Conservation (phyloP, 768 basidiomycete species). For the Calocybe indica region DNA sequence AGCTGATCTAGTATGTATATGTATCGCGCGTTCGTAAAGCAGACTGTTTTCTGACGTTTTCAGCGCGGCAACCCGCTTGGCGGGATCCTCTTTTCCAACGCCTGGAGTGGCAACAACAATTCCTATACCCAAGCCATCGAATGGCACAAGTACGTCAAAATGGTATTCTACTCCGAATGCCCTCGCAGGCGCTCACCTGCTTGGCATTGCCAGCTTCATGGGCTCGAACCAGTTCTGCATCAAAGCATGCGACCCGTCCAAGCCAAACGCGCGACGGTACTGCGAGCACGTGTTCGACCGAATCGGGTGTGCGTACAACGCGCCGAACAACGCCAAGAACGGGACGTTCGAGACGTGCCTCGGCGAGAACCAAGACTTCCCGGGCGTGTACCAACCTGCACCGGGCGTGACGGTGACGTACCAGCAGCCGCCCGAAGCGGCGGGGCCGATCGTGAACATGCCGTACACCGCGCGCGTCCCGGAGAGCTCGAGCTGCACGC, state of each 20-base stretch:
- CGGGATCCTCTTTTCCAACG: constrained; percentile 60
- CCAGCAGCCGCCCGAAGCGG: constrained; percentile 29
- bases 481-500: constrained; percentile 28
- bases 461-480: constrained; percentile 33
- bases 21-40: not conserved
- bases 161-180: not conserved
- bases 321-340: constrained; percentile 53
- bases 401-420: constrained; percentile 34
- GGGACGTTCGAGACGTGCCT: constrained; percentile 60
- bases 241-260: constrained; percentile 62
- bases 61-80: constrained; percentile 79
- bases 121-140: constrained; percentile 51
- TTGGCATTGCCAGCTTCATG: constrained; percentile 50
- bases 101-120: constrained; percentile 36
- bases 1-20: constrained; percentile 27
- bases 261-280: constrained; percentile 38
- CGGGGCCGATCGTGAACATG: constrained; percentile 28
- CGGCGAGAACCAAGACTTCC: constrained; percentile 54
- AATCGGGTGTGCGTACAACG: constrained; percentile 71
- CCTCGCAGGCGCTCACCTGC: not conserved
- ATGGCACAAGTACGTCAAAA: constrained; percentile 54
- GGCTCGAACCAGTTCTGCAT: constrained; percentile 61
- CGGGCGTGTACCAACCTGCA: constrained; percentile 37
- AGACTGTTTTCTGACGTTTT: not conserved
- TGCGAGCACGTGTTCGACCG: constrained; percentile 76